Base-by-base conservation (phyloP, 331 rosid species). In the Phaseolus coccineus region DNA sequence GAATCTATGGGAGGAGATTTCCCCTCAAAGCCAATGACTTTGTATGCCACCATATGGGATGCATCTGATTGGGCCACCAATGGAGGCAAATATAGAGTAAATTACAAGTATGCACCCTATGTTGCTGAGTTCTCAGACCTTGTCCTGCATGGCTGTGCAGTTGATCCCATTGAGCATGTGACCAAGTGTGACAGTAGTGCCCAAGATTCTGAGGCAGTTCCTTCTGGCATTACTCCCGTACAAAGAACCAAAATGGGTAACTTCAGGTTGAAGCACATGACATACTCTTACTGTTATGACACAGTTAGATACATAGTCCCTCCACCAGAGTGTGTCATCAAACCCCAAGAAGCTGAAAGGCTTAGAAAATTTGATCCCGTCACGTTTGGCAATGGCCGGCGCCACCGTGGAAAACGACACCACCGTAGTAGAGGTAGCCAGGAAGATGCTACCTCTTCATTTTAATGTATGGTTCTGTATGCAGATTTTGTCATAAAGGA, bases 21-120 rank as follows among this genome's bases (percentile, higher is more conserved):
- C 73, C 99, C 99, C 8, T 77, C 97, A 48, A 95, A 95, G 88
- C 92, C 98, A 77, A 95, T 95, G 99, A 90, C 96, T 57, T 71
- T 95, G 62, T 93, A 93, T 85, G 97, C 97, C 11, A 95, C 99
- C 70, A 93, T 95, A 82, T 95, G 99, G 99, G 99, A 95, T 88
- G 99, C 87, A 65, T 95, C 99, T 28, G 87, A 81, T 77, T 95
- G 99, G 99, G 99, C 98, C 25, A 95, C 99, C 70, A 91, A 95
- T 84, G 99, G 98, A 12, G 99, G 99, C 19, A 93, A 91, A 81
- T 95, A 93, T 86, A 86, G 85, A 74, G 97, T 93, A 35, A 95
- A 91, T 77, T 95, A 95, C 89, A 93, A 93, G 85, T 95, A 91
- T 61, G 91, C 97, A 8, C 99, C 99, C n/a, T 95, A 73, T 79